Evolutionary conservation across 75 land plant species (phyloP).

Genomic region (Pinus albicaulis): DNA sequence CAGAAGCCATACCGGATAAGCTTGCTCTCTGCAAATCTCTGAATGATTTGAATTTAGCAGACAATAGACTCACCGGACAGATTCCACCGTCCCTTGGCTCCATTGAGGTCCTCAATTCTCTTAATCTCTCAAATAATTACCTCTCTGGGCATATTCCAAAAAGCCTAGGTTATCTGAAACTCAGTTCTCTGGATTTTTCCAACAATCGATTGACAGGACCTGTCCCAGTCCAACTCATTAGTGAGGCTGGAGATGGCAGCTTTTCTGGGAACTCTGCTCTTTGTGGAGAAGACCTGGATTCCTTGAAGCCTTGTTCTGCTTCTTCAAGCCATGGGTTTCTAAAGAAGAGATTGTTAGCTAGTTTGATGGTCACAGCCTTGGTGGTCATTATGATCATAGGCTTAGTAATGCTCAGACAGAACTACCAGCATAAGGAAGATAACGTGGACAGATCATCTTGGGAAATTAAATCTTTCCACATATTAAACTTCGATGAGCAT

Average conservation of each 20-base stretch:
- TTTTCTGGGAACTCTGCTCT: constrained; percentile 32
- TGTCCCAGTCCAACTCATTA: constrained; percentile 14
- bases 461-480: constrained; percentile 63
- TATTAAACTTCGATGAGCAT: constrained; percentile 52
- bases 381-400: neutral
- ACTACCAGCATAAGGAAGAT: neutral
- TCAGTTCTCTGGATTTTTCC: constrained; percentile 26
- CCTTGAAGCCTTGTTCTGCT: too few species aligned
- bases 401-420: neutral
- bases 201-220: constrained; percentile 22
- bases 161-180: constrained; percentile 8
- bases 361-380: constrained; percentile 11
- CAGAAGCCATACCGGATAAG: constrained; percentile 21
- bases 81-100: constrained; percentile 28
- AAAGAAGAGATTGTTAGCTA: neutral
- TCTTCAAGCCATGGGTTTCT: neutral
- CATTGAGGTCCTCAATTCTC: constrained; percentile 8
- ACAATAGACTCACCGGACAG: constrained; percentile 26
- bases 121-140: constrained; percentile 8
- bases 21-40: constrained; percentile 17
- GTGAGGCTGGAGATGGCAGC: constrained; percentile 9
- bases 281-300: constrained; percentile 30
- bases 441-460: constrained; percentile 12
- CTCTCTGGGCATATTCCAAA: constrained; percentile 12
- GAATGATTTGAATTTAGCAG: constrained; percentile 18